A percentile compares a stretch with the other conserved stretches of the same genome.
These are phyloP conservation scores for Dianthus caryophyllus DNA, from an alignment of 148 eudicot species.

Conservation along the genomic window DNA sequence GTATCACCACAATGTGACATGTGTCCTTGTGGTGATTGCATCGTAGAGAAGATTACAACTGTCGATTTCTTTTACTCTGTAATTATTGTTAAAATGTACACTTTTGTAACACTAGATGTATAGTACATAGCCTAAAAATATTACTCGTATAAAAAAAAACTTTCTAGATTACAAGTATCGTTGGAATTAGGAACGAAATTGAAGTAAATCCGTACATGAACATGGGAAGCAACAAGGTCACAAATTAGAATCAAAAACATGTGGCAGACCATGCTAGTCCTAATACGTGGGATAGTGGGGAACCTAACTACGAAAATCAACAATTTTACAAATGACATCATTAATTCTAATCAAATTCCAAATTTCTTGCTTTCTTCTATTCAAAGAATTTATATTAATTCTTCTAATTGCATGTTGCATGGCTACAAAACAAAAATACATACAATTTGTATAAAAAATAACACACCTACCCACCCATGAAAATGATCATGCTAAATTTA, in stretches of 20 bases:
- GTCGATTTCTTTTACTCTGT: no score
- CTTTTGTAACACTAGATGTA: no score
- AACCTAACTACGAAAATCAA: not conserved
- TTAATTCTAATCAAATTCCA: slow-evolving; percentile 2
- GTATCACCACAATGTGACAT: no score
- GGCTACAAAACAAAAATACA: not conserved
- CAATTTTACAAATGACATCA: slow-evolving; percentile 5
- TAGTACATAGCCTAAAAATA: no score
- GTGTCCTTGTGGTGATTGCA: no score
- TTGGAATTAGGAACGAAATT: no score
- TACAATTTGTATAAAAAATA: not conserved
- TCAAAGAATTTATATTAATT: slow-evolving; percentile 1
- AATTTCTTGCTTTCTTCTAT: not conserved
- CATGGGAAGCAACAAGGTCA: slow-evolving; percentile 5
- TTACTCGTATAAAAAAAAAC: no score
- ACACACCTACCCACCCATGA: no score
- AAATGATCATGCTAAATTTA: not conserved
- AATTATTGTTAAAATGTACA: no score
- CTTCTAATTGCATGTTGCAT: no score
- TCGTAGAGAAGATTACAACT: no score
- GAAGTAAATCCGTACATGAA: not conserved
- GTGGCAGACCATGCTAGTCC: slow-evolving; percentile 11
- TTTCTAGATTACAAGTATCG: no score
- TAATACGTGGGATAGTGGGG: slow-evolving; percentile 5
- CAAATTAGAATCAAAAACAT: slow-evolving; percentile 4